Conservation (phyloP, 1,284 basidiomycete species). For the Tetrapyrgos nigripes region DNA sequence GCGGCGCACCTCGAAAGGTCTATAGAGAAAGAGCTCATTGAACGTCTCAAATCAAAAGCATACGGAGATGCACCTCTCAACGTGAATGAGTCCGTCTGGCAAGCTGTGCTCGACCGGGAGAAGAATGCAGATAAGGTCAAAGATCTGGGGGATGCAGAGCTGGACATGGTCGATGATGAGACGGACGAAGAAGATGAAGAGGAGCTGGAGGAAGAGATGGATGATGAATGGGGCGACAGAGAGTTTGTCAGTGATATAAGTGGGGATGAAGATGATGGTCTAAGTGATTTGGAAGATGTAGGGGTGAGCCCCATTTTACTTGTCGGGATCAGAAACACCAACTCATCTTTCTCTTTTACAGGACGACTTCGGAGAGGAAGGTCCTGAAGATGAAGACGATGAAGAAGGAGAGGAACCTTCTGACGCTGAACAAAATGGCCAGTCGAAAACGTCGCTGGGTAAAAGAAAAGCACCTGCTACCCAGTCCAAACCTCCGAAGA, state of each 20-base stretch:
- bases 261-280: constrained; percentile 57
- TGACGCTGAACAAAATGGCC: constrained; percentile 39
- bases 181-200: constrained; percentile 62
- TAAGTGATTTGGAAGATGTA: constrained; percentile 80
- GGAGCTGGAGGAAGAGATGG: constrained; percentile 65
- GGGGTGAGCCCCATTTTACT: constrained; percentile 45
- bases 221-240: constrained; percentile 70
- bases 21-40: constrained; percentile 96
- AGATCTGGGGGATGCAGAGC: constrained; percentile 53
- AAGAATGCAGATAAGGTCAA: constrained; percentile 53
- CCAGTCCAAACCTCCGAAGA: constrained; percentile 49
- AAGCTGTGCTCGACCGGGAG: constrained; percentile 85
- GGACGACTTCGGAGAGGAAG: constrained; percentile 28
- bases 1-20: constrained; percentile 94
- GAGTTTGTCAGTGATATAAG: constrained; percentile 91
- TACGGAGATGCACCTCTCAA: constrained; percentile 98
- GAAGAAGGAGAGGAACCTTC: constrained; percentile 43
- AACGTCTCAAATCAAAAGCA: constrained; percentile 94
- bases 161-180: constrained; percentile 51
- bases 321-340: constrained; percentile 24
- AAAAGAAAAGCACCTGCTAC: constrained; percentile 69
- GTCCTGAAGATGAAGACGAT: constrained; percentile 42
- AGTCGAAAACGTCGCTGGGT: constrained; percentile 54
- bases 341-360: constrained; percentile 26
- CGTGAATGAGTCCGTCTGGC: constrained; percentile 98